These are phyloP conservation scores for Calcarisporium arbuscula DNA, from an alignment of 2,329 filamentous ascomycete species.

Conservation along the genomic window DNA sequence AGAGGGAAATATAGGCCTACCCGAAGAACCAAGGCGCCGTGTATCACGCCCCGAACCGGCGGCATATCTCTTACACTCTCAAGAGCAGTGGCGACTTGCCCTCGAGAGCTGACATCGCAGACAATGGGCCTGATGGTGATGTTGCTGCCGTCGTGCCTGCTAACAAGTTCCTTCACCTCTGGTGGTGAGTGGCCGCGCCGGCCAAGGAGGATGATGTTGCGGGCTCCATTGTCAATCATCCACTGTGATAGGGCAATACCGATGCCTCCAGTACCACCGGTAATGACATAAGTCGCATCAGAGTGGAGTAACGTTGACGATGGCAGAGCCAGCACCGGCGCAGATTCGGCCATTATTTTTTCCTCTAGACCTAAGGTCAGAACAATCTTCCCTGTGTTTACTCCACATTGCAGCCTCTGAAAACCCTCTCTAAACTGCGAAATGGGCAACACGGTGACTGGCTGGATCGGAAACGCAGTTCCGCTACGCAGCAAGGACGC, in stretches of 20 bases:
- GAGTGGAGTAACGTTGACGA: neutral
- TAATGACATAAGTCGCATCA: slow-evolving; percentile 5
- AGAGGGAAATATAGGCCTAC: no score
- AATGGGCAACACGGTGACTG: slow-evolving; percentile 6
- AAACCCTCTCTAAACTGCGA: slow-evolving; percentile 8
- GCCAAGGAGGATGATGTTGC: slow-evolving; percentile 10
- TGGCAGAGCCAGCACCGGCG: slow-evolving; percentile 3
- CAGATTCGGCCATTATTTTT: no score
- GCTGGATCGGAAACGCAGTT: slow-evolving; percentile 7
- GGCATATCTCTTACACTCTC: neutral
- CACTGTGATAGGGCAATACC: neutral
- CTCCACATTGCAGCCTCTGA: slow-evolving; percentile 7
- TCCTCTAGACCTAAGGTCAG: slow-evolving; percentile 4
- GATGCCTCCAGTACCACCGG: slow-evolving; percentile 5
- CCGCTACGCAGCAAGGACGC: slow-evolving; percentile 2
- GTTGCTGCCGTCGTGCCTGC: slow-evolving; percentile 4
- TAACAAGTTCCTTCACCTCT: slow-evolving; percentile 1
- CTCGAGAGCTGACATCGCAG: slow-evolving; percentile 1
- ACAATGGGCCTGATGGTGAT: slow-evolving; percentile 4
- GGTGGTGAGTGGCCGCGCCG: slow-evolving; percentile 1
- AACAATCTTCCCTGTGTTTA: slow-evolving; percentile 9
- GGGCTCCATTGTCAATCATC: slow-evolving; percentile 2
- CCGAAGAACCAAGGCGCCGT: neutral
- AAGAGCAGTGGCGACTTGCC: slow-evolving; percentile 1
- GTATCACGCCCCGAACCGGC: neutral